phyloP scores from a whole-genome alignment of 306 rosid species.

The Luffa aegyptiaca region DNA sequence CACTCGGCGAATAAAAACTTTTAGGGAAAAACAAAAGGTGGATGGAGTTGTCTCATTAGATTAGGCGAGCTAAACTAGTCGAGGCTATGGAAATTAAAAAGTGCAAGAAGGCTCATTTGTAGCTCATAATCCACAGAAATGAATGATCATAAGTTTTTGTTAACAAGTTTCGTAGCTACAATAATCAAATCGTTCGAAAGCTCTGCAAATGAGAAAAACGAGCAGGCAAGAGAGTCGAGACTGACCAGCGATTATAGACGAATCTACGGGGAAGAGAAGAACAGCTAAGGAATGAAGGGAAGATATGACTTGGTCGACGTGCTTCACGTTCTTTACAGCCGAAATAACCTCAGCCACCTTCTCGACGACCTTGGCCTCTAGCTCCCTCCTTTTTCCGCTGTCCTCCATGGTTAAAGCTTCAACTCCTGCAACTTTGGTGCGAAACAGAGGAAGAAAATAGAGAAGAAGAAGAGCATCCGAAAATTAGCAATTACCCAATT shows the following conservation, averaged over 20 bases:
- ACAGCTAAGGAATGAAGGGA: constrained; percentile 62
- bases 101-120: background rate
- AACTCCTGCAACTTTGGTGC: constrained; percentile 3
- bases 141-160: background rate
- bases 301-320: constrained; percentile 64
- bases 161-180: background rate
- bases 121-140: background rate
- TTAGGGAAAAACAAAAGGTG: background rate
- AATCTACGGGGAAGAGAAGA: constrained; percentile 56
- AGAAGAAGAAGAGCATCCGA: background rate
- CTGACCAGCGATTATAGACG: constrained; percentile 58
- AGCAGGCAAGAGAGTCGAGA: background rate
- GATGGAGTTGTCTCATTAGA: background rate
- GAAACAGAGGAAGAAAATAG: background rate
- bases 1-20: background rate
- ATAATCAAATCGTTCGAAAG: background rate
- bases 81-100: background rate
- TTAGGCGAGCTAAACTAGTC: background rate
- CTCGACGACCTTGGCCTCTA: constrained; percentile 30
- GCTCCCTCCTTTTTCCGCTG: constrained; percentile 27
- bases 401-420: constrained; percentile 34
- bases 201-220: background rate
- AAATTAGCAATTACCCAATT: background rate
- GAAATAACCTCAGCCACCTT: constrained; percentile 61
- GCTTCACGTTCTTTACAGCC: constrained; percentile 39